Conservation (phyloP, 176 grass and related monocot species). For the Paspalum vaginatum region DNA sequence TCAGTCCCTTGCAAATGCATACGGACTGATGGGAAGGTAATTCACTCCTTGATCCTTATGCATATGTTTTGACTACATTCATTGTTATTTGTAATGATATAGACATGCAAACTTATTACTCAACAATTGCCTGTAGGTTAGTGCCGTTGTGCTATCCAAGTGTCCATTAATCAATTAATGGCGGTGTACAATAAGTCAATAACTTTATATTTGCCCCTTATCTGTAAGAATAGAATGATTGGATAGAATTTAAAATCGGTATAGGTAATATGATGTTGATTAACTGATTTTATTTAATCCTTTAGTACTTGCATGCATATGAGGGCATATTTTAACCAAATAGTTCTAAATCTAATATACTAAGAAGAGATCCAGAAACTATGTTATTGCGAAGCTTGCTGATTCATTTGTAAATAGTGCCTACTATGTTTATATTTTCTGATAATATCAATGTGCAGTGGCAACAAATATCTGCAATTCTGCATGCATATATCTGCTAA, state of each 20-base stretch:
- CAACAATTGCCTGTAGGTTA: background rate
- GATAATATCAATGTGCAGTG: background rate
- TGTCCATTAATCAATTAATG: constrained; percentile 1
- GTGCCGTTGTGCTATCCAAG: background rate
- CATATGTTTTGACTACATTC: constrained; percentile 6
- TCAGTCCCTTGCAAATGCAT: constrained; percentile 75
- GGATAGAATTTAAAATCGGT: background rate
- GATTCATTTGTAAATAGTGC: background rate
- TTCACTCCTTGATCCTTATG: constrained; percentile 25
- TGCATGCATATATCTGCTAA: too few species aligned
- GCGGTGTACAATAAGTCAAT: background rate
- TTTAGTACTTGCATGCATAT: background rate
- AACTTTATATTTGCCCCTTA: background rate
- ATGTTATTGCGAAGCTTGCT: background rate
- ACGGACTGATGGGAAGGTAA: constrained; percentile 72
- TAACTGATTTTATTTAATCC: background rate
- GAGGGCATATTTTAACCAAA: background rate
- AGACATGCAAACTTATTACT: constrained; percentile 15
- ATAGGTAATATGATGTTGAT: background rate
- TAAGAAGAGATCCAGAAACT: constrained; percentile 7
- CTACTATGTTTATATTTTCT: constrained; percentile 14
- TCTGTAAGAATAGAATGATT: background rate
- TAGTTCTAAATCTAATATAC: background rate
- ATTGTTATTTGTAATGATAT: constrained; percentile 1
- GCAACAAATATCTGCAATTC: constrained; percentile 10